Evolutionary conservation across 129 eudicot genomes (phyloP), one percentile per base, ranked within the genome.

Genomic region (Oenanthe sinensis): DNA sequence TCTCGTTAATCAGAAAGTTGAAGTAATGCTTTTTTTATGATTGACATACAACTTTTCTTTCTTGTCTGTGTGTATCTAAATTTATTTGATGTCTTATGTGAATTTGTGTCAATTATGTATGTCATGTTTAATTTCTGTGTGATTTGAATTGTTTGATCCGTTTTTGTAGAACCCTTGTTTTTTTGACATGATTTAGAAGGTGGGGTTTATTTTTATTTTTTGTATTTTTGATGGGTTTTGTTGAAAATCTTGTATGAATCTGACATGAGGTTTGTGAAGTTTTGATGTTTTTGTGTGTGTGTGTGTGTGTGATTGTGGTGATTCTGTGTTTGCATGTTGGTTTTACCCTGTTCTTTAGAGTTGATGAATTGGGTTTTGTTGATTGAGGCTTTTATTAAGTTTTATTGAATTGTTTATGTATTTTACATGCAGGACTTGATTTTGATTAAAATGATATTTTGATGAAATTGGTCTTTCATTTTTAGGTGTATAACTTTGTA

Each of bases 371-470:
- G 79, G 52, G 46, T 39, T 54, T 30, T 77, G 11, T 6, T 45
- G 40, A 46, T n/a, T 24, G 22, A 46, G n/a, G 22, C 8, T 12
- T 24, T 4, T 48, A 1, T 15, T 74, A 19, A 6, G 42, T 48
- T 46, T 76, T 20, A 0, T 52, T 76, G n/a, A 76, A 7, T 55
- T 16, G 10, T 22, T 76, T 76, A 14, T 36, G 7, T 17, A 22
- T 76, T 58, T 8, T 28, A 67, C 48, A 43, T 82, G 46, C 71
- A 71, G 75, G n/a, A 11, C 12, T 48, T 50, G 71, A 50, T 47
- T 83, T 79, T 36, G 60, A 24, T 70, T 54, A 28, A 39, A 55
- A 36, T 77, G 81, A 49, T 77, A 6, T 24, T 62, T 62, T 80
- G 11, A 36, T 6, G 3, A 2, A 4, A 30, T 65, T 6, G 2